phyloP scores from a whole-genome alignment of 2,329 filamentous ascomycete genomes.

The Dryadomyces quercivorus region DNA sequence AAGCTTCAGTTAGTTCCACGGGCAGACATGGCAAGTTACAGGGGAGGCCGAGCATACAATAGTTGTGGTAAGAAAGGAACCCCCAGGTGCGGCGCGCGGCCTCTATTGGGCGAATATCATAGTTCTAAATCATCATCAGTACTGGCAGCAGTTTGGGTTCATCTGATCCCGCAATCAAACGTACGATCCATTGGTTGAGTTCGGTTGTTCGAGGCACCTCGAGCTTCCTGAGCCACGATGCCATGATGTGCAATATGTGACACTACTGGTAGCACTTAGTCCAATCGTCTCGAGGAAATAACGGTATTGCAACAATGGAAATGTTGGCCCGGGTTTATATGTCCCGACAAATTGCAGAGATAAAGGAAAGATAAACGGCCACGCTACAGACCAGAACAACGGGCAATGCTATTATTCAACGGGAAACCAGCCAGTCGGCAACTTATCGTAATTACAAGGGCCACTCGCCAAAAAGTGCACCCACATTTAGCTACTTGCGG shows the following conservation, averaged over 20 bases:
- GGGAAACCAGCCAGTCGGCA: too few species aligned
- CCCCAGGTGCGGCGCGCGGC: slow-evolving; percentile 28
- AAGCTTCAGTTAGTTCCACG: neutral
- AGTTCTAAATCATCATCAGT: slow-evolving; percentile 15
- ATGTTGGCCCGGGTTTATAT: too few species aligned
- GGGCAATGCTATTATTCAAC: too few species aligned
- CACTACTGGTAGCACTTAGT: too few species aligned
- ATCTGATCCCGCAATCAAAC: neutral
- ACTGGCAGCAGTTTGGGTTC: neutral
- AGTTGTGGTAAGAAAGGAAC: slow-evolving; percentile 29
- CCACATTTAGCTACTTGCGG: too few species aligned
- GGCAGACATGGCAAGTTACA: neutral
- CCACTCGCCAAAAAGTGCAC: too few species aligned
- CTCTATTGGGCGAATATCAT: slow-evolving; percentile 37
- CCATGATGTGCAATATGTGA: neutral
- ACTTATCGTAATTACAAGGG: too few species aligned
- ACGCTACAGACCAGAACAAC: too few species aligned
- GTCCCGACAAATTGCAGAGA: too few species aligned
- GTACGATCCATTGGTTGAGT: neutral
- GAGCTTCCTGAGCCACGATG: neutral
- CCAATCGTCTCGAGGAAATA: too few species aligned
- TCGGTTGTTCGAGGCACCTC: neutral
- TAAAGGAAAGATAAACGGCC: too few species aligned
- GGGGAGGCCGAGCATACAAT: slow-evolving; percentile 19
- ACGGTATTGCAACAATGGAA: too few species aligned